Evolutionary conservation across 169 alveolate genomes (phyloP).

Genomic region (Eimeria praecox): DNA sequence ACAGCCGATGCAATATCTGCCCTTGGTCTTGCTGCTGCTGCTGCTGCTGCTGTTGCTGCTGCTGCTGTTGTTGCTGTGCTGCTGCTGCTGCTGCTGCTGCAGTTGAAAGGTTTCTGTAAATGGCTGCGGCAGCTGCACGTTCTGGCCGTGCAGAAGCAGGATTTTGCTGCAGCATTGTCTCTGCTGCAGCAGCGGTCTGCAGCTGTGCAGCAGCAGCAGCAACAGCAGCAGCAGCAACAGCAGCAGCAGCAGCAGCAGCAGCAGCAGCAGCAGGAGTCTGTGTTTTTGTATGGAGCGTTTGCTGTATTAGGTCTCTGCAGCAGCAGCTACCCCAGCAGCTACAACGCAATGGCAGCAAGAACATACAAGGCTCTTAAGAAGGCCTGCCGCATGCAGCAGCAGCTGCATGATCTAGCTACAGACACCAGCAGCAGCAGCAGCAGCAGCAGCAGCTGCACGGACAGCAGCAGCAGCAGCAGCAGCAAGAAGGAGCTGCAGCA

Average conservation of each 20-base stretch:
- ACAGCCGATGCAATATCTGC: slow-evolving; percentile 1
- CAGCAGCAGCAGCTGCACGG: neutral
- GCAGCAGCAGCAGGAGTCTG: slow-evolving; percentile 45
- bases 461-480: slow-evolving; percentile 2
- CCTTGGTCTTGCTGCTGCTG: slow-evolving; percentile 55
- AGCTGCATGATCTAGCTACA: slow-evolving; percentile 14
- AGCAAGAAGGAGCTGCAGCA: slow-evolving; percentile 35
- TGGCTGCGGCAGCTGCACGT: slow-evolving; percentile 46
- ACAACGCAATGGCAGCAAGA: neutral
- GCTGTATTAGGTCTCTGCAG: slow-evolving; percentile 46
- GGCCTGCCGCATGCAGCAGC: slow-evolving; percentile 54
- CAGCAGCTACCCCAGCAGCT: slow-evolving; percentile 27
- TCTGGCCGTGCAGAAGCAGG: neutral
- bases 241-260: slow-evolving; percentile 41
- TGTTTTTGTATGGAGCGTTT: neutral
- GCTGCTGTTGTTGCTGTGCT: slow-evolving; percentile 25
- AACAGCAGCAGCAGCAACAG: slow-evolving; percentile 21
- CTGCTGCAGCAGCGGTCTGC: slow-evolving; percentile 43
- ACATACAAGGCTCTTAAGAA: neutral
- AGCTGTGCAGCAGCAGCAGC: slow-evolving; percentile 9
- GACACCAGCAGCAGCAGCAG: slow-evolving; percentile 12
- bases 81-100: slow-evolving; percentile 16
- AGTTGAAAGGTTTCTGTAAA: slow-evolving; percentile 1
- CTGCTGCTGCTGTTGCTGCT: slow-evolving; percentile 4
- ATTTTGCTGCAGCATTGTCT: neutral